phyloP scores from a whole-genome alignment of 768 basidiomycete species.

The Trametopsis cervina region DNA sequence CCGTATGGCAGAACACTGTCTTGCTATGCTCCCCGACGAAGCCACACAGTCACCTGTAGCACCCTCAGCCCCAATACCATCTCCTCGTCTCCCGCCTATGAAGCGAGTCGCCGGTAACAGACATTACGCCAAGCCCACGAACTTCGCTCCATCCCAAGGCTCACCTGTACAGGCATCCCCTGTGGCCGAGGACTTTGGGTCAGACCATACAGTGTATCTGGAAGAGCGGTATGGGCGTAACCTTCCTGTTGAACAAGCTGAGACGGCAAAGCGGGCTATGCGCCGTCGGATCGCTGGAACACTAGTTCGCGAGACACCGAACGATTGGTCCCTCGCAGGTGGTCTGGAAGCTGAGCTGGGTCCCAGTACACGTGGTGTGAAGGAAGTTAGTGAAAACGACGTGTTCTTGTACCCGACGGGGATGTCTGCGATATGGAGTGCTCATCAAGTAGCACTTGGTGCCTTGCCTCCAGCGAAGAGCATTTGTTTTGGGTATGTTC shows the following conservation, averaged over 20 bases:
- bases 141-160: background rate
- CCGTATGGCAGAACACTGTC: constrained; percentile 76
- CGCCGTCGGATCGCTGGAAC: constrained; percentile 89
- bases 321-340: constrained; percentile 36
- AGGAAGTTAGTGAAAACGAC: constrained; percentile 72
- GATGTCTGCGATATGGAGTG: constrained; percentile 93
- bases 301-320: constrained; percentile 51
- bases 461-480: constrained; percentile 64
- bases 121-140: constrained; percentile 45
- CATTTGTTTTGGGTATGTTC: constrained; percentile 84
- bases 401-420: constrained; percentile 85
- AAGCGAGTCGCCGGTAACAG: constrained; percentile 34
- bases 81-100: constrained; percentile 3
- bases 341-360: constrained; percentile 41
- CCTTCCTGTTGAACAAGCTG: constrained; percentile 62
- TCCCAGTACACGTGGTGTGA: constrained; percentile 62
- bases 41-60: background rate
- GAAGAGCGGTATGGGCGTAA: constrained; percentile 96
- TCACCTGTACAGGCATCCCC: constrained; percentile 12
- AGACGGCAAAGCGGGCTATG: constrained; percentile 80
- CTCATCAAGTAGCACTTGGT: constrained; percentile 64
- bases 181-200: constrained; percentile 40
- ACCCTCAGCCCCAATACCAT: constrained; percentile 7
- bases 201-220: constrained; percentile 68
- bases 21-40: constrained; percentile 54